These are phyloP conservation scores for Claviceps paspali DNA, from an alignment of 2,329 filamentous ascomycete species.

Conservation along the genomic window DNA sequence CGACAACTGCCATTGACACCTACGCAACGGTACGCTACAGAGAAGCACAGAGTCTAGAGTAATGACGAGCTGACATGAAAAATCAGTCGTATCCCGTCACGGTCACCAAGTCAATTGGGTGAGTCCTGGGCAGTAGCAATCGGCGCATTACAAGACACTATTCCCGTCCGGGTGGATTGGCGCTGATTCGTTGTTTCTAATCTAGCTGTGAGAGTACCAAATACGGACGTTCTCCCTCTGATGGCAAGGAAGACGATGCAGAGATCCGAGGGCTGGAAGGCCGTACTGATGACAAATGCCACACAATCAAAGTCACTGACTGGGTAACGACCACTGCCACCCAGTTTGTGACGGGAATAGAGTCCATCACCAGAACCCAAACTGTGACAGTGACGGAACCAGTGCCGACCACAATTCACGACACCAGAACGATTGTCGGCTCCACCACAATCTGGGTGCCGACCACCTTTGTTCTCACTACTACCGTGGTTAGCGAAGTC, in stretches of 20 bases:
- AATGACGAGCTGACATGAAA: constrained; percentile 1
- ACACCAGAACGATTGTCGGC: constrained; percentile 4
- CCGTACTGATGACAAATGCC: constrained; percentile 4
- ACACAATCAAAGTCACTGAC: constrained; percentile 9
- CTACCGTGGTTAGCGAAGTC: constrained; percentile 5
- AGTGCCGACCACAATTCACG: constrained; percentile 6
- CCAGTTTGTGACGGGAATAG: constrained; percentile 5
- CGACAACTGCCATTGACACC: constrained; percentile 8
- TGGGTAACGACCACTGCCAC: constrained; percentile 11
- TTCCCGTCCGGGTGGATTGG: neutral
- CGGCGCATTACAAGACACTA: neutral
- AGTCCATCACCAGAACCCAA: constrained; percentile 6
- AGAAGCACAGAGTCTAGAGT: neutral
- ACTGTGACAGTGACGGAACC: constrained; percentile 5
- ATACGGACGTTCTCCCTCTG: neutral
- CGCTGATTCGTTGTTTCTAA: neutral
- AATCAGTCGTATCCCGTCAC: constrained; percentile 12
- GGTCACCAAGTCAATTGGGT: constrained; percentile 8
- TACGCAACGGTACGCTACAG: constrained; percentile 6
- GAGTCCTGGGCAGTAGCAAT: constrained; percentile 1
- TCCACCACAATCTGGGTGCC: constrained; percentile 8
- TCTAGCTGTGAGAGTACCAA: constrained; percentile 1
- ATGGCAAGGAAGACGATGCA: neutral
- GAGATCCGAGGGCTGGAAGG: neutral
- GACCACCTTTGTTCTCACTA: constrained; percentile 7